Percentiles rank a stretch among this genome's conserved stretches.
Evolutionary conservation across 805 yeast species (phyloP).

Genomic region (Nakazawaea peltata): DNA sequence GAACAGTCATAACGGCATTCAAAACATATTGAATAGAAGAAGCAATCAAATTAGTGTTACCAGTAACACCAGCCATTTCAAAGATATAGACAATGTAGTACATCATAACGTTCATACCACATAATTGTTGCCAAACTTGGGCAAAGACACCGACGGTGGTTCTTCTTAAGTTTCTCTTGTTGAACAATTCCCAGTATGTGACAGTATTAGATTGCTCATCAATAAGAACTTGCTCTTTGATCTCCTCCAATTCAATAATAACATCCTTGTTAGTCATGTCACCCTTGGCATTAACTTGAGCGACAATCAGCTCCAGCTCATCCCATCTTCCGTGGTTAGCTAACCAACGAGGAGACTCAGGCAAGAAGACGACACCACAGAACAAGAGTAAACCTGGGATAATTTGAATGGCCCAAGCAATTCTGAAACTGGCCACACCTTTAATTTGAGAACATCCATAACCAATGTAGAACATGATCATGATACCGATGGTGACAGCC

Average conservation of each 20-base stretch:
- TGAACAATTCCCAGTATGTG: constrained; percentile 42
- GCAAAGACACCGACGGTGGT: constrained; percentile 44
- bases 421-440: constrained; percentile 26
- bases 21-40: constrained; percentile 53
- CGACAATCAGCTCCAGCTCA: constrained; percentile 34
- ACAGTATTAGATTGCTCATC: constrained; percentile 41
- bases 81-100: constrained; percentile 61
- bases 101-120: constrained; percentile 64
- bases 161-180: constrained; percentile 38
- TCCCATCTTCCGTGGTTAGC: constrained; percentile 36
- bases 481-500: constrained; percentile 55
- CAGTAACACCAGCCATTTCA: constrained; percentile 53
- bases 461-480: constrained; percentile 47
- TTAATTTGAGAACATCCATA: constrained; percentile 22
- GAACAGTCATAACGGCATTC: constrained; percentile 48
- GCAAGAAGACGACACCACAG: constrained; percentile 31
- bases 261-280: constrained; percentile 37
- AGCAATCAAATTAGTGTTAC: constrained; percentile 42
- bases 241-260: constrained; percentile 47
- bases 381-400: constrained; percentile 37
- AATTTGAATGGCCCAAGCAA: constrained; percentile 42
- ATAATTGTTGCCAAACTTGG: constrained; percentile 55
- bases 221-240: constrained; percentile 45
- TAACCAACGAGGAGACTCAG: constrained; percentile 47
- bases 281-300: constrained; percentile 32